Conservation (phyloP, 805 yeast genomes). For the Yarrowia sp. region DNA sequence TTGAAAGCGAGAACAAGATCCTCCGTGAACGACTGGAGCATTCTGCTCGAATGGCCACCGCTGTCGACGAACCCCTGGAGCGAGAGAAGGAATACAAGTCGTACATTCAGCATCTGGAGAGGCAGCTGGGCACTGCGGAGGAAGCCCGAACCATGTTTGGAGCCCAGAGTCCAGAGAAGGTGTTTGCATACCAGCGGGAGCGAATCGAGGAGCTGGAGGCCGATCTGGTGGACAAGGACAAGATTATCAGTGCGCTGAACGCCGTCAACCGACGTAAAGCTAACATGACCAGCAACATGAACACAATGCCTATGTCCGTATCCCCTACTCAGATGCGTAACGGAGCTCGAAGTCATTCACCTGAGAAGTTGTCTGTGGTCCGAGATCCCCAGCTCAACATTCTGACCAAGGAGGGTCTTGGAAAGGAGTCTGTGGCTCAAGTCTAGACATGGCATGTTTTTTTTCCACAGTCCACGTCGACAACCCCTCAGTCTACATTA, state of each 20-base stretch:
- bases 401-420: slow-evolving; percentile 2
- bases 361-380: slow-evolving; percentile 4
- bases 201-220: slow-evolving; percentile 65
- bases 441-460: background rate
- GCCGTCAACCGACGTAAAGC: slow-evolving; percentile 61
- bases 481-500: background rate
- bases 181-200: slow-evolving; percentile 59
- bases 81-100: slow-evolving; percentile 42
- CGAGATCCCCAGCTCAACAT: slow-evolving; percentile 15
- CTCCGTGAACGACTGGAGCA: slow-evolving; percentile 68
- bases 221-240: slow-evolving; percentile 66
- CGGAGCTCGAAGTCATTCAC: background rate
- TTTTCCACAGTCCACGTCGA: background rate
- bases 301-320: slow-evolving; percentile 17
- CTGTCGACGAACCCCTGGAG: background rate
- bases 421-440: background rate
- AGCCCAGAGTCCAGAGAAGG: slow-evolving; percentile 30
- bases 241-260: slow-evolving; percentile 69
- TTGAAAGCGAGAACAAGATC: slow-evolving; percentile 62
- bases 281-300: slow-evolving; percentile 27
- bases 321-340: slow-evolving; percentile 11
- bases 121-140: slow-evolving; percentile 43
- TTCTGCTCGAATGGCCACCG: slow-evolving; percentile 45
- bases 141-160: slow-evolving; percentile 28
- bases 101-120: slow-evolving; percentile 58